Evolutionary conservation across 768 basidiomycete species (phyloP).

Genomic region (Pholiota molesta): DNA sequence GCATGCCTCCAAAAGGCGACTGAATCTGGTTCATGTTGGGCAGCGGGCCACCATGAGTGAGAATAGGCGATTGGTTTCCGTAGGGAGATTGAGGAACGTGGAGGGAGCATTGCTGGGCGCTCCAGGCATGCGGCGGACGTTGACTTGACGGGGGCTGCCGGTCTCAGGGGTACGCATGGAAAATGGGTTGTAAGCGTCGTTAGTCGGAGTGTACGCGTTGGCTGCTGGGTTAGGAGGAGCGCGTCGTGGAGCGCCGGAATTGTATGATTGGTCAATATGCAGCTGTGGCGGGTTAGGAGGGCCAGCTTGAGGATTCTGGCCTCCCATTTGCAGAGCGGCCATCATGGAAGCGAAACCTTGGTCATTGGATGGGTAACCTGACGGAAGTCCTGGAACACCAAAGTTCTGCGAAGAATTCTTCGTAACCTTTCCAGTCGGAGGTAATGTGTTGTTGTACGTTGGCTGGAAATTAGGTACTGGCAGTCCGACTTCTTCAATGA

Average conservation of each 20-base stretch:
- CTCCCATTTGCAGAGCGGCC: conserved; percentile 90
- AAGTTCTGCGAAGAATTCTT: conserved; percentile 58
- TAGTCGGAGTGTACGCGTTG: conserved; percentile 39
- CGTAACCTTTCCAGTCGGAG: conserved; percentile 59
- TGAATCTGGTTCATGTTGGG: conserved; percentile 70
- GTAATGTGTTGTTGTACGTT: conserved; percentile 67
- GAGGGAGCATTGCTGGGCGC: conserved; percentile 53
- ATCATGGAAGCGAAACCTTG: conserved; percentile 91
- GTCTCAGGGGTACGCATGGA: conserved; percentile 48
- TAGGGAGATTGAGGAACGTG: conserved; percentile 52
- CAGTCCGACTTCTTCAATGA: conserved; percentile 94
- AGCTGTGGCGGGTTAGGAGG: conserved; percentile 59
- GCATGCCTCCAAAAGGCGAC: conserved; percentile 62
- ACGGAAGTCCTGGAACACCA: conserved; percentile 75
- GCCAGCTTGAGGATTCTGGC: conserved; percentile 81
- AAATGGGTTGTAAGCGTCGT: conserved; percentile 56
- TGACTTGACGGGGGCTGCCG: conserved; percentile 47
- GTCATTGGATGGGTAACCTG: conserved; percentile 80
- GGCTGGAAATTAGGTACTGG: conserved; percentile 89
- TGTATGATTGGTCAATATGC: conserved; percentile 69
- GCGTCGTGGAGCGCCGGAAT: conserved; percentile 40
- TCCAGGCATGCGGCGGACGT: conserved; percentile 51
- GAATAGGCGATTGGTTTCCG: conserved; percentile 61
- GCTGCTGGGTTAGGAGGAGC: conserved; percentile 31
- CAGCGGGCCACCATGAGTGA: conserved; percentile 57